Conservation (phyloP, 176 grass and related monocot genomes). For the Zea luxurians region DNA sequence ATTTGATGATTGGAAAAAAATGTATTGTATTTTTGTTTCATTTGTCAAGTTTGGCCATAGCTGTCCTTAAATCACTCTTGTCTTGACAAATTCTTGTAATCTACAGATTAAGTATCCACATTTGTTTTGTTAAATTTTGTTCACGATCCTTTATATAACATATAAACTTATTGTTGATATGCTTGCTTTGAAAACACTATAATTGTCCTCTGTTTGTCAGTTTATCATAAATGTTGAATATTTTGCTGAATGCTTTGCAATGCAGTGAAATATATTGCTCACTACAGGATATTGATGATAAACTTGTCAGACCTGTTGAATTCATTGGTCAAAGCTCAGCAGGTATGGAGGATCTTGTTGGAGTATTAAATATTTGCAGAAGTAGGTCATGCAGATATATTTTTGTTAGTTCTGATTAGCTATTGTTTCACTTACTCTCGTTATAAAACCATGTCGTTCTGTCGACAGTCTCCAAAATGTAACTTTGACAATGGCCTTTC, state of each 20-base stretch:
- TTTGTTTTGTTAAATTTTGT: background rate
- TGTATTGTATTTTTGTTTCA: background rate
- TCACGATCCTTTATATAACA: background rate
- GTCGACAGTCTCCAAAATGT: background rate
- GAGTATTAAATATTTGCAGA: background rate
- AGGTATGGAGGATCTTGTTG: background rate
- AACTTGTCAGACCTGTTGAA: conserved; percentile 10
- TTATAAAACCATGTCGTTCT: conserved; percentile 1
- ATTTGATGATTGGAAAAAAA: conserved; percentile 14
- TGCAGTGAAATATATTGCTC: conserved; percentile 35
- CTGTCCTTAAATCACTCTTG: background rate
- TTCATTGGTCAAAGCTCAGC: conserved; percentile 35
- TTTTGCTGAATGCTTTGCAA: background rate
- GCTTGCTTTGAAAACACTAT: background rate
- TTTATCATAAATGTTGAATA: background rate
- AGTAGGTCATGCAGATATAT: background rate
- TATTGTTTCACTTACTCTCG: background rate
- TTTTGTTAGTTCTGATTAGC: background rate
- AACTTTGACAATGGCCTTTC: background rate
- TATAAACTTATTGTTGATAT: background rate
- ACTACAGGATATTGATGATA: conserved; percentile 12
- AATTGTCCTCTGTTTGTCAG: background rate
- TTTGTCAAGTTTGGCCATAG: background rate
- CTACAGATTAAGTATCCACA: background rate
- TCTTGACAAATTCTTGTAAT: background rate